A percentile compares a stretch with the other conserved stretches of the same genome.
These are phyloP conservation scores for Lodderomyces elongisporus DNA, from an alignment of 1,139 yeast genomes.

Conservation along the genomic window DNA sequence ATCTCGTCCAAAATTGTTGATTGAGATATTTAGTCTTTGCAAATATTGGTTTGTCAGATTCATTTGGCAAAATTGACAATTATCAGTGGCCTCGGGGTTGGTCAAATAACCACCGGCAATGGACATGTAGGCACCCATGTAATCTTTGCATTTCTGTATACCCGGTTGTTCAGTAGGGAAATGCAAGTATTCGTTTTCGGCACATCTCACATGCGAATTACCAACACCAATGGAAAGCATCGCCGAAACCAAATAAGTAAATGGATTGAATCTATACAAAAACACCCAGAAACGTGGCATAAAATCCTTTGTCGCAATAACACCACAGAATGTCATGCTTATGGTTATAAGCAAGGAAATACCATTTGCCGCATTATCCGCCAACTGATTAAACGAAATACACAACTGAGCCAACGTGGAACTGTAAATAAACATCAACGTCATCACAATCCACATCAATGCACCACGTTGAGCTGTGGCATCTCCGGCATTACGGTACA, in stretches of 20 bases:
- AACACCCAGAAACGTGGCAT: conserved; percentile 36
- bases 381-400: conserved; percentile 34
- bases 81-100: conserved; percentile 33
- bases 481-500: conserved; percentile 49
- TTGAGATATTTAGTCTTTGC: conserved; percentile 34
- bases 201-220: conserved; percentile 21
- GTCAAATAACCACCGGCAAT: conserved; percentile 47
- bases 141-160: conserved; percentile 46
- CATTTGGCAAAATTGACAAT: conserved; percentile 53
- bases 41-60: conserved; percentile 49
- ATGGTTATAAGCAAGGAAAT: conserved; percentile 24
- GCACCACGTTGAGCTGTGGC: conserved; percentile 35
- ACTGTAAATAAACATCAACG: conserved; percentile 31
- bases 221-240: conserved; percentile 35
- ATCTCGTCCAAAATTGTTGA: conserved; percentile 61
- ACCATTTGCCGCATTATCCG: conserved; percentile 37
- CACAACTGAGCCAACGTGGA: conserved; percentile 38
- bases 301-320: conserved; percentile 20
- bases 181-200: conserved; percentile 19
- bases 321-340: conserved; percentile 33
- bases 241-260: conserved; percentile 49
- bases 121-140: conserved; percentile 41
- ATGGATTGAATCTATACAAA: conserved; percentile 47
- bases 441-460: conserved; percentile 38
- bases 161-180: conserved; percentile 43